Evolutionary conservation across 2,329 filamentous ascomycete species (phyloP), one percentile per base, ranked within the genome.

Genomic region (Clonostachys sp.): DNA sequence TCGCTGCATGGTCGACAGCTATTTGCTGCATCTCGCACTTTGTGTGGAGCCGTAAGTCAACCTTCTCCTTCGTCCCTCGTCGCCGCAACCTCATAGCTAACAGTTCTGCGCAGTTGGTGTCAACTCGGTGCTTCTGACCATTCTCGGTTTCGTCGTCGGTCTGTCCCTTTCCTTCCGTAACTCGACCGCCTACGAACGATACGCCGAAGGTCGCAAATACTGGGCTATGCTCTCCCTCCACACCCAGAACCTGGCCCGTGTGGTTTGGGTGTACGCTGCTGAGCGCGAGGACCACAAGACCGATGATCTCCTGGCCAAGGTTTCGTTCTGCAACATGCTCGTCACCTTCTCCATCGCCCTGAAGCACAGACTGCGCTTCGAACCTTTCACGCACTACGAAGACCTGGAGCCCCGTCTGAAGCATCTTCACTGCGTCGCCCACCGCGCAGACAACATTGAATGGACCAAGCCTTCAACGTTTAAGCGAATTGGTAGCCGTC

Each of bases 351-450:
- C 87, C 14, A 74, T 88, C 16, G 70, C 89, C 2, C 73, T 95
- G 49, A 92, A 92, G 70, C 89, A 94, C 67, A 86, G 83, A 57
- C 78, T 95, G 34, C 87, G 89, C 34, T 92, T 92, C 63, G 89
- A 95, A 62, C 89, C 89, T 2, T 89, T 88, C 57, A 82, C 84
- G 34, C 78, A 84, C 46, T 92, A 94, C 62, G 78, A 84, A 2
- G 89, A 94, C 58, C 73, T 95, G 6, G 69, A 79, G 36, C 79
- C 84, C 18, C 73, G 91, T 13, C 77, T 91, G 33, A 77, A 78
- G 14, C 84, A 91, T 59, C 75, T 95, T 33, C 78, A 89, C 53
- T 91, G 87, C 0, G 89, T 90, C 58, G 87, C 89, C 50, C 82
- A 72, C 56, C 71, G 12, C 61, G 80, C 44, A 54, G 51, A 35